Evolutionary conservation across 2,329 filamentous ascomycete species (phyloP), one percentile per base, ranked within the genome.

Genomic region (Xylariaceae sp.): DNA sequence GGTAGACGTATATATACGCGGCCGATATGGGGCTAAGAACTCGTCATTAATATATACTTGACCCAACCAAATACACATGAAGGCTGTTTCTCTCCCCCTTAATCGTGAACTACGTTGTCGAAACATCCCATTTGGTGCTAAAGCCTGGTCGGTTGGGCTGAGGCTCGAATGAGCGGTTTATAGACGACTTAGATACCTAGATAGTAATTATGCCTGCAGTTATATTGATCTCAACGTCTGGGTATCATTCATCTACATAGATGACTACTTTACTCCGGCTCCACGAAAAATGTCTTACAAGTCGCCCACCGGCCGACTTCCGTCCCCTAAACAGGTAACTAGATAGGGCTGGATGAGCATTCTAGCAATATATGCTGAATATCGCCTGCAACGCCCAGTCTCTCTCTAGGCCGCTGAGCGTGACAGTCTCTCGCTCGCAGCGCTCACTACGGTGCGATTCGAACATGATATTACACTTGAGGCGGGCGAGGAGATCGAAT

Each of bases 211-310:
- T n/a, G n/a, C n/a, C n/a, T n/a, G n/a, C n/a, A n/a, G n/a, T n/a
- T n/a, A n/a, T n/a, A 37, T 12, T 37, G 14, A 14, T 37, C 50
- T 59, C 50, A 60, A 62, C 59, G 52, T 54, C 59, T 69, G 67
- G 67, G 66, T 69, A 69, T 69, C 67, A 68, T 69, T 67, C 63
- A 69, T 67, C 65, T 67, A 67, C 61, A 50, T 63, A 66, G 63
- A 64, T 61, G 64, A 63, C 56, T 56, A 50, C 57, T 56, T 57
- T n/a, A n/a, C 51, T 54, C 58, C 61, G 56, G 3, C 32, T 12
- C 9, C 32, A 37, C 7, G 14, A 59, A 59, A 61, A 55, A 41
- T 59, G 53, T 59, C 61, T 59, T 52, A 50, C 49, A 58, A 62
- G 58, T 54, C 60, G 50, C 40, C 26, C 42, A 44, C n/a, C 12